Base-by-base conservation (phyloP, 768 basidiomycete genomes). In the Tricholoma sp. region DNA sequence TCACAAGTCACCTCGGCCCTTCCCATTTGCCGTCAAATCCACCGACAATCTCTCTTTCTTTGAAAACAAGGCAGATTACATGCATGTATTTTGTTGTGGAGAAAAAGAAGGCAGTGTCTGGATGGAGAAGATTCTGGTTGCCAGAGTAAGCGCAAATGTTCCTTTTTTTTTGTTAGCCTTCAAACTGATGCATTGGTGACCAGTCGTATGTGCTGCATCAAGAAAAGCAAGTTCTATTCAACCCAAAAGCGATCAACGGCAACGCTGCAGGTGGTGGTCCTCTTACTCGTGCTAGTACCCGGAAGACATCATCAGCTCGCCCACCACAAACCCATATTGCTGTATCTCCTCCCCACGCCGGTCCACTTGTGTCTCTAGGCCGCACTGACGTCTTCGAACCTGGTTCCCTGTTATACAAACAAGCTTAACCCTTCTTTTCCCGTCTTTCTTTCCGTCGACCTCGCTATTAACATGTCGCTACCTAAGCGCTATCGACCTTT, bases 31-130 rank as follows among this genome's bases (percentile, higher is more conserved):
- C 34, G 73, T 95, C 65, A 95, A 95, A 71, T 92, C 92, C 3
- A 89, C 90, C 10, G 93, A 95, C 65, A 91, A 88, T 65, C 75
- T 89, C 22, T 83, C 89, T 1, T 79, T 88, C 65, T 98, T 98
- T 64, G 94, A 97, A 73, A 85, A 91, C 68, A 83, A 83, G 4
- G 79, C 85, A 29, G 94, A 98, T 65, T 98, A 95, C 72, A 69
- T 93, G 55, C 94, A 97, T 66, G 76, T 87, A 50, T 94, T 98
- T 67, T 86, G 86, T 27, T 89, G 89, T 61, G 81, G 84, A 43
- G 82, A 85, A 64, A 80, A 76, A 37, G 89, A 92, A 50, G 89
- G 90, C 37, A 78, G 81, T 60, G 73, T 75, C 34, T 95, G 93
- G 93, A 75, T 93, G 68, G 84, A 92, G 72, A 83, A 76, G 63